A percentile compares a stretch with the other conserved stretches of the same genome.
These are phyloP conservation scores for Toxicodendron radicans DNA, from an alignment of 345 rosid genomes.

Conservation along the genomic window DNA sequence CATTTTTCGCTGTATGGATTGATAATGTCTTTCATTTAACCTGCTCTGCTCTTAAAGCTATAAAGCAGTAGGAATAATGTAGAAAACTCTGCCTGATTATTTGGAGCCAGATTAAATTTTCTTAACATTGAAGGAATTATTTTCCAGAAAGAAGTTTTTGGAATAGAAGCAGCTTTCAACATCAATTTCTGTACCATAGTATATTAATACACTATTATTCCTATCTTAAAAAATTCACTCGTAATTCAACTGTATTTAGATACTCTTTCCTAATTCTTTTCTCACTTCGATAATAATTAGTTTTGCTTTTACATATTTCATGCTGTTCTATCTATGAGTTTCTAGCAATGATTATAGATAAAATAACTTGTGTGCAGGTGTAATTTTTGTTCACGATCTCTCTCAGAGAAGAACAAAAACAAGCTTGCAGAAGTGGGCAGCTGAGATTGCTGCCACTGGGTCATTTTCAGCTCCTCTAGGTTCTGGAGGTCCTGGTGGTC, in stretches of 20 bases:
- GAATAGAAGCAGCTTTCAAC: not conserved
- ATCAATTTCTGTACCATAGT: not conserved
- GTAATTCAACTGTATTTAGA: not conserved
- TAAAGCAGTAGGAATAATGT: not conserved
- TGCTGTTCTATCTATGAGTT: slow-evolving; percentile 9
- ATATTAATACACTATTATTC: not conserved
- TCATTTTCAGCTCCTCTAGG: slow-evolving; percentile 92
- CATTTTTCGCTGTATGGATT: too few relatives aligned
- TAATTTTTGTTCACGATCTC: slow-evolving; percentile 95
- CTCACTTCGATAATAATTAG: not conserved
- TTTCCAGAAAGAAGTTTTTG: not conserved
- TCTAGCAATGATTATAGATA: slow-evolving; percentile 3
- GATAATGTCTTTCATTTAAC: too few relatives aligned
- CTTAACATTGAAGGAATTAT: not conserved
- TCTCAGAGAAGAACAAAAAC: slow-evolving; percentile 96
- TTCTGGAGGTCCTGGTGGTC: slow-evolving; percentile 96
- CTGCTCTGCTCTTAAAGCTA: too few relatives aligned
- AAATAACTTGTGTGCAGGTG: slow-evolving; percentile 53
- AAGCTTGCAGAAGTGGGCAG: slow-evolving; percentile 95
- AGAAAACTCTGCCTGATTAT: not conserved
- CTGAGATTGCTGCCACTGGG: slow-evolving; percentile 82
- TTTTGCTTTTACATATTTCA: not conserved
- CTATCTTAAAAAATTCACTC: not conserved
- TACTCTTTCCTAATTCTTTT: not conserved
- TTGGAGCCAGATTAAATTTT: not conserved